These are phyloP conservation scores for Leucocoprinus leucothites DNA, from an alignment of 768 basidiomycete species.

Conservation along the genomic window DNA sequence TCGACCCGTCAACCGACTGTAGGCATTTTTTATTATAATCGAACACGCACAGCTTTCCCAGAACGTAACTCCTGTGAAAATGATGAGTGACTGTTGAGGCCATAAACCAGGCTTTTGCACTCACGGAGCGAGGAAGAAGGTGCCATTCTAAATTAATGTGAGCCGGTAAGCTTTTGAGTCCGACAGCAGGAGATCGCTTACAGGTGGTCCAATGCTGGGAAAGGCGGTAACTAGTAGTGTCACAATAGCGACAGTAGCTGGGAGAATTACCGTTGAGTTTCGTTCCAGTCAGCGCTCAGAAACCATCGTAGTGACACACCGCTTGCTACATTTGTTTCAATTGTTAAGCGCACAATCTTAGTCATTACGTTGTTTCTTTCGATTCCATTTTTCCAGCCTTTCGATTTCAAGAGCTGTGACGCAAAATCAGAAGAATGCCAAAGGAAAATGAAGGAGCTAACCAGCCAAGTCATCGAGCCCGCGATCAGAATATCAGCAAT, in stretches of 20 bases:
- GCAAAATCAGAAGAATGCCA: background rate
- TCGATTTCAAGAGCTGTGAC: background rate
- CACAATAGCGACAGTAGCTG: background rate
- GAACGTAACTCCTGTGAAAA: background rate
- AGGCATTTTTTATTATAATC: too few species aligned
- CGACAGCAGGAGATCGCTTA: background rate
- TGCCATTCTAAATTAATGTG: background rate
- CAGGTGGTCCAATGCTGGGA: constrained; percentile 1
- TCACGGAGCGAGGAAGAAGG: constrained; percentile 9
- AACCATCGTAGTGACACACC: background rate
- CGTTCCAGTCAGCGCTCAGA: background rate
- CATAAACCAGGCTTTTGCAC: background rate
- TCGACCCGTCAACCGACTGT: too few species aligned
- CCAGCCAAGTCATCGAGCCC: background rate
- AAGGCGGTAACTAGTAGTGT: background rate
- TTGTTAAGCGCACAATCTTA: constrained; percentile 1
- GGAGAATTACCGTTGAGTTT: background rate
- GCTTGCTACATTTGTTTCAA: constrained; percentile 9
- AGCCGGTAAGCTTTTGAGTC: background rate
- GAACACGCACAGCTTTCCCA: background rate
- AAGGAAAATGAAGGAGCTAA: background rate
- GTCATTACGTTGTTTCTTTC: background rate
- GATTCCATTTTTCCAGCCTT: background rate
- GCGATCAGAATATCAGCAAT: constrained; percentile 2
- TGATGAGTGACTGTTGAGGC: background rate